These are phyloP conservation scores for Pistacia vera DNA, from an alignment of 345 rosid genomes.

Conservation along the genomic window DNA sequence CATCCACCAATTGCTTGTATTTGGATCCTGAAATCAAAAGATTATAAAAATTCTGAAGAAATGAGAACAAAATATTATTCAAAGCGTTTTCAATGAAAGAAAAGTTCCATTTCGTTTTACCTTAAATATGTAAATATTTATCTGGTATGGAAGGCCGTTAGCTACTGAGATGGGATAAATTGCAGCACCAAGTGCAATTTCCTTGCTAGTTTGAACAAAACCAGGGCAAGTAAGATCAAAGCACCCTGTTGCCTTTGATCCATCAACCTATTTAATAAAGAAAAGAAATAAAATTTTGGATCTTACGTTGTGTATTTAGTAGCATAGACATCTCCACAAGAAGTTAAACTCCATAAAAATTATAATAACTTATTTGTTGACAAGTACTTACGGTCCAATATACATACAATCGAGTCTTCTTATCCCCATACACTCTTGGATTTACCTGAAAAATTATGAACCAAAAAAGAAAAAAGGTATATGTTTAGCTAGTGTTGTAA, in stretches of 20 bases:
- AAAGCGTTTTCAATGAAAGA: not conserved
- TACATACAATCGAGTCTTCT: slow-evolving; percentile 43
- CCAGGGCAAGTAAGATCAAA: slow-evolving; percentile 66
- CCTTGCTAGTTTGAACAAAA: slow-evolving; percentile 56
- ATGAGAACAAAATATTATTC: not conserved
- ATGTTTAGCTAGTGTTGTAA: not conserved
- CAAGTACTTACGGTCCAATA: slow-evolving; percentile 57
- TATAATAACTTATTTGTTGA: not conserved
- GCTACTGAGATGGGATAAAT: slow-evolving; percentile 48
- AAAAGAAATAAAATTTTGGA: not conserved
- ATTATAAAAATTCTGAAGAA: not conserved
- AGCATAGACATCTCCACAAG: not conserved
- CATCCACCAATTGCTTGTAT: slow-evolving; percentile 56
- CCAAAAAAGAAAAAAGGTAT: not conserved
- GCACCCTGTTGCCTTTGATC: slow-evolving; percentile 51
- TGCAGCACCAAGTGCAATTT: slow-evolving; percentile 61
- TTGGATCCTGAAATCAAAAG: slow-evolving; percentile 33
- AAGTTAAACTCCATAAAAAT: no score
- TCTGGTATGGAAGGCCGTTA: slow-evolving; percentile 46
- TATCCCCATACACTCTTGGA: slow-evolving; percentile 56
- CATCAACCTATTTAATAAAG: slow-evolving; percentile 39
- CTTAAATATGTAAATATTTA: slow-evolving; percentile 48
- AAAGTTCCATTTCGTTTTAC: slow-evolving; percentile 22
- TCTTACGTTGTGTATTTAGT: not conserved
- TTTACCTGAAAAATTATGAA: slow-evolving; percentile 41